Conservation (phyloP, 345 rosid genomes). For the Acer yangbiense region DNA sequence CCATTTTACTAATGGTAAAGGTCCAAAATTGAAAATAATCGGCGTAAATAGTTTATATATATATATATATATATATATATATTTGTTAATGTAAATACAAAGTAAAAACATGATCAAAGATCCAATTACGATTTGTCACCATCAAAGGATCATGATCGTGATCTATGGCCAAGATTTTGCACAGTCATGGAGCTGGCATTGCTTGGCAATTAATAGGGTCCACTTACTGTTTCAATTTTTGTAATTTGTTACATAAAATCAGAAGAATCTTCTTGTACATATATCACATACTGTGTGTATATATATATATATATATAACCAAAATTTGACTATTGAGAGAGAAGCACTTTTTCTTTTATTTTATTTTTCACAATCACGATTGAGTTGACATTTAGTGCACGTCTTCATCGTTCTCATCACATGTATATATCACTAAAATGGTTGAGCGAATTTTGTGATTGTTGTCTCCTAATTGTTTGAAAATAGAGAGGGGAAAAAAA, state of each 20-base stretch:
- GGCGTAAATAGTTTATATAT: not conserved
- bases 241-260: not conserved
- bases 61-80: too few relatives aligned
- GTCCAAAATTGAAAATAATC: too few relatives aligned
- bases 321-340: conserved; percentile 4
- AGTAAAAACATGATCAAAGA: not conserved
- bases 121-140: not conserved
- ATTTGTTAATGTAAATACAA: not conserved
- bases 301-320: not conserved
- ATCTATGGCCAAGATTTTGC: conserved; percentile 6
- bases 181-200: not conserved
- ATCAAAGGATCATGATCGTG: not conserved
- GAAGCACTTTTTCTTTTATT: not conserved
- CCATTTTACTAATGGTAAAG: too few relatives aligned
- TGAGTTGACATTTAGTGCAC: conserved; percentile 27
- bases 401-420: conserved; percentile 18
- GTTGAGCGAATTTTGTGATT: not conserved
- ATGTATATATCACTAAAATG: not conserved
- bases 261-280: not conserved
- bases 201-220: not conserved
- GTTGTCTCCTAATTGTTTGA: not conserved
- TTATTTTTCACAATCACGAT: not conserved
- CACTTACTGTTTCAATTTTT: not conserved
- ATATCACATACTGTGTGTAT: too few relatives aligned
- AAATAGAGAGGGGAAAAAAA: not conserved